Evolutionary conservation across 2,329 filamentous ascomycete species (phyloP), one percentile per base, ranked within the genome.

Genomic region (Penicillium hordei): DNA sequence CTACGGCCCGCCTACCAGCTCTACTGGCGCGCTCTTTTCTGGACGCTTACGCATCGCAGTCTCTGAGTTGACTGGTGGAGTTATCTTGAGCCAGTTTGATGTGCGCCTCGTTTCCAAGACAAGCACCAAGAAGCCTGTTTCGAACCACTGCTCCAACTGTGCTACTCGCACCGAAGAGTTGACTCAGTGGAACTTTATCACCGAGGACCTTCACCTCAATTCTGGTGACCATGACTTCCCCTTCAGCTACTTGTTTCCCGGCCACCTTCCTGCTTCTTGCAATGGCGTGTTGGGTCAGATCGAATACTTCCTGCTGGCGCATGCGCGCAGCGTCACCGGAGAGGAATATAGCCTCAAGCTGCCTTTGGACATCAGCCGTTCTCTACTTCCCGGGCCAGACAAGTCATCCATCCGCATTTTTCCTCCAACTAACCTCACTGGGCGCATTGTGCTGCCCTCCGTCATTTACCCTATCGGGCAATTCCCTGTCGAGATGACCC

Each of bases 341-440:
- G 85, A 86, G 64, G 82, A 82, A 58, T 82, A 90, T 69, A 85
- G 82, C 65, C 84, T 91, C 68, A 83, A 85, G 60, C 85, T 86
- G 68, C 83, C 83, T 10, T 80, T 97, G 44, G 81, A 87, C 55
- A 83, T 97, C 65, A 88, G 88, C 78, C 90, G 93, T 60, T 89
- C 92, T 34, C 85, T 97, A 27, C 82, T 89, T 52, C 86, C 90
- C 3, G 89, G 91, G 48, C 82, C 84, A 52, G 91, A 95, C 60
- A 93, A 95, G 76, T 88, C 93, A 76, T 95, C 90, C 17, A 87
- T 96, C 61, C 91, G 93, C 70, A 90, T 97, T 70, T 99, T 99
- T 77, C 94, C 93, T 48, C 93, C 94, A 0, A 99, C 94, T 65
- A 94, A 96, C 77, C 88, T 99, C 69, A 93, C 91, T 65, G 90